These are phyloP conservation scores for Termitomyces heimii DNA, from an alignment of 768 basidiomycete species.

Conservation along the genomic window DNA sequence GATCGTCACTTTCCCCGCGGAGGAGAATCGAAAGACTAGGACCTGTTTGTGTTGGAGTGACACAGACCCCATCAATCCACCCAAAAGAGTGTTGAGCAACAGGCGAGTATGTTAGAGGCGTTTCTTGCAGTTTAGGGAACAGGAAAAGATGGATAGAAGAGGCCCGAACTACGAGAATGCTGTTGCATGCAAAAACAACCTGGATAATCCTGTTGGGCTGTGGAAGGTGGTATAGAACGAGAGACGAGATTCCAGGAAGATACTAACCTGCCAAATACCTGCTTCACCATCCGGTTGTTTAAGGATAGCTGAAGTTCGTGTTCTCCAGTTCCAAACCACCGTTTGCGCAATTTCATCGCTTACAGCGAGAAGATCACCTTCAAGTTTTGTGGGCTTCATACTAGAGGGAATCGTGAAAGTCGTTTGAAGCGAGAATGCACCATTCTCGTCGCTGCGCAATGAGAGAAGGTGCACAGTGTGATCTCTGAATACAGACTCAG, in stretches of 20 bases:
- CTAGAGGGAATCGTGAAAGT: slow-evolving; percentile 30
- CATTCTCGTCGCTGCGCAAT: slow-evolving; percentile 10
- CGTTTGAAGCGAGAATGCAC: slow-evolving; percentile 21
- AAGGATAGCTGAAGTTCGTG: slow-evolving; percentile 39
- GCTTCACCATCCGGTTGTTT: slow-evolving; percentile 26
- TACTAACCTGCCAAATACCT: slow-evolving; percentile 25
- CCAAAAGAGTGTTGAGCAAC: slow-evolving; percentile 50
- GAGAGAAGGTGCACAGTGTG: slow-evolving; percentile 28
- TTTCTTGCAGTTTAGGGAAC: slow-evolving; percentile 30
- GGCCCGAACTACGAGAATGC: slow-evolving; percentile 53
- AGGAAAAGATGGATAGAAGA: slow-evolving; percentile 53
- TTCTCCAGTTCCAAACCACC: slow-evolving; percentile 51
- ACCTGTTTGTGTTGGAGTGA: slow-evolving; percentile 18
- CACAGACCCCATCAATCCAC: slow-evolving; percentile 59
- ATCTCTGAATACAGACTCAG: slow-evolving; percentile 17
- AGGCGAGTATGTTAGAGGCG: slow-evolving; percentile 23
- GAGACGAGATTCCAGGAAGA: neutral
- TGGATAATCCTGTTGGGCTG: slow-evolving; percentile 49
- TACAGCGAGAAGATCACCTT: slow-evolving; percentile 47
- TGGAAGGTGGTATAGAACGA: neutral
- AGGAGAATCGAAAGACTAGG: slow-evolving; percentile 43
- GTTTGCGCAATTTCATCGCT: slow-evolving; percentile 48
- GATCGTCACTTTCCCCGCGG: slow-evolving; percentile 54
- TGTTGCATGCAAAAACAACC: slow-evolving; percentile 39
- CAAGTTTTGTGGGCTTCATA: slow-evolving; percentile 41